These are phyloP conservation scores for Pythium insidiosum DNA, from an alignment of 352 stramenopile genomes.

Conservation along the genomic window DNA sequence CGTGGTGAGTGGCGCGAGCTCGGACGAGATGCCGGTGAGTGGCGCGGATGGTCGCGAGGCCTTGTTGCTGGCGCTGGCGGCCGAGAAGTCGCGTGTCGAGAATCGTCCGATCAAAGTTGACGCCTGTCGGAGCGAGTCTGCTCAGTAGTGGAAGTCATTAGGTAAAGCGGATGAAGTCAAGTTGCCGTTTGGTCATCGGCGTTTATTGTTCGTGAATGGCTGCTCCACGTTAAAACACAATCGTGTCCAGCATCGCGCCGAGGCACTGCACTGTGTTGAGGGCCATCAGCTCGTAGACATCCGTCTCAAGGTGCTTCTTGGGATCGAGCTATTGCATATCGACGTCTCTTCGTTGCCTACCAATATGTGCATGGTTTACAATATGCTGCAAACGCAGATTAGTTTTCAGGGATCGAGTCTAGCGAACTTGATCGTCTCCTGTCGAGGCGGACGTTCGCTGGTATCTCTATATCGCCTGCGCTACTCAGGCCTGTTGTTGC, in stretches of 20 bases:
- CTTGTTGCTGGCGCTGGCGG: conserved; percentile 55
- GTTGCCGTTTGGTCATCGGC: neutral
- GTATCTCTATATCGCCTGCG: too few relatives aligned
- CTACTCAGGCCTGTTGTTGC: too few relatives aligned
- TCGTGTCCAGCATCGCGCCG: conserved; percentile 97
- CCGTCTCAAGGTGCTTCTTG: conserved; percentile 91
- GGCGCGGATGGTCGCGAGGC: conserved; percentile 55
- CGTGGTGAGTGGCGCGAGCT: conserved; percentile 32
- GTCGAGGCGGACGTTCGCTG: too few relatives aligned
- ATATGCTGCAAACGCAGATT: too few relatives aligned
- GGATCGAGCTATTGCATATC: conserved; percentile 95
- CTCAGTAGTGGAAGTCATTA: neutral
- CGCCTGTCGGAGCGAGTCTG: too few relatives aligned
- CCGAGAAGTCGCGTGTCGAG: conserved; percentile 57
- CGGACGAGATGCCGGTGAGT: conserved; percentile 37
- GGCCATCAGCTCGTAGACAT: conserved; percentile 96
- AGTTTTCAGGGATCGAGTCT: too few relatives aligned
- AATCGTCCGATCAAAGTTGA: conserved; percentile 60
- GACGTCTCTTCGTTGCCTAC: too few relatives aligned
- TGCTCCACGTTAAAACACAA: conserved; percentile 99
- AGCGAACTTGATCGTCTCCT: too few relatives aligned
- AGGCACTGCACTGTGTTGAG: conserved; percentile 98
- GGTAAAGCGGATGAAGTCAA: neutral
- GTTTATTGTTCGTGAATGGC: neutral
- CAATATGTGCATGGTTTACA: too few relatives aligned